phyloP scores from a whole-genome alignment of 2,329 filamentous ascomycete genomes.

The Acarospora socialis region DNA sequence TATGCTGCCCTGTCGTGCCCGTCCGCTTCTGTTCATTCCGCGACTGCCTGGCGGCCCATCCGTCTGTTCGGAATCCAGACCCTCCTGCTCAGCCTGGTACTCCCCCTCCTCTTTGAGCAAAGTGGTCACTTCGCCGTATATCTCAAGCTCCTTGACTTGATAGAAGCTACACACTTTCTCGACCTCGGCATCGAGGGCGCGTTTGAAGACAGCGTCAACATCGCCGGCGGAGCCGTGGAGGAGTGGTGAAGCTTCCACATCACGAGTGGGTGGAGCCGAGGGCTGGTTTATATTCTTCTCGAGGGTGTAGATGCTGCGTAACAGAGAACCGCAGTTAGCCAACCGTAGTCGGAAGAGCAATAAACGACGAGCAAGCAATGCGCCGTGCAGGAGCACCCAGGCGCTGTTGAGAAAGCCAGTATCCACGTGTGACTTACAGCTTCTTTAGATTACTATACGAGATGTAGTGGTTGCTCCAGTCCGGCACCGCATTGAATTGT shows the following conservation, averaged over 20 bases:
- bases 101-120: constrained; percentile 58
- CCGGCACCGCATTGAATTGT: constrained; percentile 98
- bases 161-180: constrained; percentile 94
- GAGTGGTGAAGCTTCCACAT: constrained; percentile 75
- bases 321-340: constrained; percentile 16
- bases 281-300: constrained; percentile 66
- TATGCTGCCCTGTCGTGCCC: constrained; percentile 33
- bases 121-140: constrained; percentile 64
- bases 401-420: neutral
- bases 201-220: constrained; percentile 67
- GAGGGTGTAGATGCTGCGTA: constrained; percentile 71
- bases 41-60: constrained; percentile 28
- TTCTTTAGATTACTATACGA: constrained; percentile 99
- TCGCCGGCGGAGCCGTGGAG: constrained; percentile 51
- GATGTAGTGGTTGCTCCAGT: constrained; percentile 97
- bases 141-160: constrained; percentile 72
- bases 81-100: constrained; percentile 47
- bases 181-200: constrained; percentile 72
- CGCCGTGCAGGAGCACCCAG: neutral
- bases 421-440: constrained; percentile 51
- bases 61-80: constrained; percentile 28
- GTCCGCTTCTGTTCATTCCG: constrained; percentile 28
- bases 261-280: constrained; percentile 38
- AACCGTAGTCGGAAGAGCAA: constrained; percentile 9
- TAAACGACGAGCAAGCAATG: constrained; percentile 7